Evolutionary conservation across 768 basidiomycete genomes (phyloP).

Genomic region (Boletus rex-veris): DNA sequence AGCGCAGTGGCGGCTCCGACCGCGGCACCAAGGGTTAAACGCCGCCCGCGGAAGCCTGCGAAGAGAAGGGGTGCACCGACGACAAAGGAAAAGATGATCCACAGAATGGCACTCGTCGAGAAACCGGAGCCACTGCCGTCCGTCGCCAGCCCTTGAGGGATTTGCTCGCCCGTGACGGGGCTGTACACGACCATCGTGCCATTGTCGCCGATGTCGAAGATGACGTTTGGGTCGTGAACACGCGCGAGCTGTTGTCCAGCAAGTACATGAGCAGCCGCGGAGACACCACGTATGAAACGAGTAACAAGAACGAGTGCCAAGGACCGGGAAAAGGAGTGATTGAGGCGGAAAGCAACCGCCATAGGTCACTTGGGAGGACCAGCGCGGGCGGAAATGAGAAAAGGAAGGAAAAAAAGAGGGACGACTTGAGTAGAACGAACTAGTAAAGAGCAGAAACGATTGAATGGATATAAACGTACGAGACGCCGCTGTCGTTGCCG

Average conservation of each 20-base stretch:
- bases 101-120: conserved; percentile 48
- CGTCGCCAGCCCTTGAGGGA: conserved; percentile 53
- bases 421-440: background rate
- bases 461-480: too few species aligned
- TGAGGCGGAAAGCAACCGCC: conserved; percentile 22
- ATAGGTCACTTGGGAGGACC: conserved; percentile 22
- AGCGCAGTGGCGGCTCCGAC: conserved; percentile 50
- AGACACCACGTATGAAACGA: conserved; percentile 4
- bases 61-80: conserved; percentile 53
- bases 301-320: conserved; percentile 16
- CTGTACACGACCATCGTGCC: conserved; percentile 46
- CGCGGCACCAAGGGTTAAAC: conserved; percentile 52
- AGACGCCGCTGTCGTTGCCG: too few species aligned
- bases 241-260: conserved; percentile 19
- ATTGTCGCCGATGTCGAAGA: conserved; percentile 15
- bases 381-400: conserved; percentile 2
- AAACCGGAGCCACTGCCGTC: conserved; percentile 57
- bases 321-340: conserved; percentile 14
- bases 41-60: conserved; percentile 55
- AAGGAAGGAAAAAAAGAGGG: conserved; percentile 9
- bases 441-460: conserved; percentile 11
- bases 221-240: conserved; percentile 29
- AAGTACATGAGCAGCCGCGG: conserved; percentile 3
- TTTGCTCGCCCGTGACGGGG: conserved; percentile 37
- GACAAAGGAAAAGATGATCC: conserved; percentile 52